Evolutionary conservation across 768 basidiomycete genomes (phyloP), one percentile per base, ranked within the genome.

Genomic region (Lactarius vividus): DNA sequence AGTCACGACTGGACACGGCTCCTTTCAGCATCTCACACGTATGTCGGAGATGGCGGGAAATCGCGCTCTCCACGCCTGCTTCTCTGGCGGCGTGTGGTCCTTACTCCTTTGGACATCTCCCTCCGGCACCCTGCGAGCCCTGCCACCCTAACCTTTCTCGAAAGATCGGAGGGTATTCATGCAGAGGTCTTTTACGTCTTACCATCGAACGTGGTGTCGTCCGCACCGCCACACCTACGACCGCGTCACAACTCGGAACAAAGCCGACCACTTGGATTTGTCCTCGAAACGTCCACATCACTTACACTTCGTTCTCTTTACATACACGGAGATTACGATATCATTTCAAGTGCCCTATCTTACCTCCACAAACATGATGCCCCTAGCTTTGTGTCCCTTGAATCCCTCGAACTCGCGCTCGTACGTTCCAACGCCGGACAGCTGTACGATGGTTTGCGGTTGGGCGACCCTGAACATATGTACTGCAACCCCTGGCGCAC

Each of bases 11-110:
- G 20, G 69, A 69, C 57, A n/a, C 11, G 3, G 39, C 20, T 20
- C 64, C 69, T 26, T 39, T 70, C 37, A 52, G n/a, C 26, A 44
- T 70, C 29, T 70, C 69, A 2, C 69, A 69, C 40, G 67, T 70
- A 3, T 69, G 63, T 40, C 67, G 57, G 42, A 56, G 56, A 28
- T 70, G 63, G 67, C 33, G 69, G 5, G 42, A 52, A 28, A 57
- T 70, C 52, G 61, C 67, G n/a, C 63, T 70, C 26, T 31, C 63
- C 29, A 69, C 57, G 3, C 67, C 69, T 4, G 6, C n/a, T 31
- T 15, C 61, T 70, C 28, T 69, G 67, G 69, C 42, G 61, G 8
- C 67, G 67, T 26, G 33, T 70, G 6, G 28, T 68, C 56, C 66
- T 67, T 26, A 40, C 40, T 13, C 46, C 57, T 9, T 37, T 31